Conservation (phyloP, 2,329 filamentous ascomycete genomes). For the Blastomyces gilchristii region DNA sequence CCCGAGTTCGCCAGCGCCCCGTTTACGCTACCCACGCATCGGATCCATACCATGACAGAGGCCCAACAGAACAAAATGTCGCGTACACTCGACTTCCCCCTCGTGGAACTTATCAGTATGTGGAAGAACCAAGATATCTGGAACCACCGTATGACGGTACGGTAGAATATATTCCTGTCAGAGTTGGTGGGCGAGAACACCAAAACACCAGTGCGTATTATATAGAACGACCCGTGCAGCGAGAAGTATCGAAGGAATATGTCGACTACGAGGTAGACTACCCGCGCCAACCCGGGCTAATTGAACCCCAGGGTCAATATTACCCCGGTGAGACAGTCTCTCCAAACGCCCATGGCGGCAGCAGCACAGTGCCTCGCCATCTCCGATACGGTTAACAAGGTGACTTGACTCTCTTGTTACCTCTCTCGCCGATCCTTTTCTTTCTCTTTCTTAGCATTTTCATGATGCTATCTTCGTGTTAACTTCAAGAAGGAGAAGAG, state of each 20-base stretch:
- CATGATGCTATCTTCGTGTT: slow-evolving; percentile 6
- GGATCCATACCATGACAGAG: slow-evolving; percentile 15
- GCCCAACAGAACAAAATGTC: slow-evolving; percentile 12
- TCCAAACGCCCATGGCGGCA: slow-evolving; percentile 10
- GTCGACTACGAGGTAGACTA: slow-evolving; percentile 17
- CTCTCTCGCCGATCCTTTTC: not conserved
- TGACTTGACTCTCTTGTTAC: not conserved
- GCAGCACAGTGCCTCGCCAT: slow-evolving; percentile 10
- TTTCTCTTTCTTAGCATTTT: slow-evolving; percentile 3
- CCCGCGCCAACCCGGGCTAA: slow-evolving; percentile 14
- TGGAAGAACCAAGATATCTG: slow-evolving; percentile 18
- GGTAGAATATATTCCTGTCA: slow-evolving; percentile 22
- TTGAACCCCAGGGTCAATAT: slow-evolving; percentile 16
- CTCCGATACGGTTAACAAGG: slow-evolving; percentile 15
- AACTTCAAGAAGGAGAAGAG: not conserved
- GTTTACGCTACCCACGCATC: slow-evolving; percentile 17
- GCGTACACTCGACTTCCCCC: slow-evolving; percentile 13
- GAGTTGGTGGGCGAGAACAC: slow-evolving; percentile 15
- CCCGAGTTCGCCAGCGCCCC: slow-evolving; percentile 12
- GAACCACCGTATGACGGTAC: slow-evolving; percentile 17
- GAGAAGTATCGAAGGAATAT: slow-evolving; percentile 17
- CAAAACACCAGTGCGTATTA: slow-evolving; percentile 18
- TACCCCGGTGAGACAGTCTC: slow-evolving; percentile 11
- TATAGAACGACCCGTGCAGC: slow-evolving; percentile 18
- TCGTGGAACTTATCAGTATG: slow-evolving; percentile 19